These are phyloP conservation scores for Rhazya stricta DNA, from an alignment of 257 asterid genomes.

Conservation along the genomic window DNA sequence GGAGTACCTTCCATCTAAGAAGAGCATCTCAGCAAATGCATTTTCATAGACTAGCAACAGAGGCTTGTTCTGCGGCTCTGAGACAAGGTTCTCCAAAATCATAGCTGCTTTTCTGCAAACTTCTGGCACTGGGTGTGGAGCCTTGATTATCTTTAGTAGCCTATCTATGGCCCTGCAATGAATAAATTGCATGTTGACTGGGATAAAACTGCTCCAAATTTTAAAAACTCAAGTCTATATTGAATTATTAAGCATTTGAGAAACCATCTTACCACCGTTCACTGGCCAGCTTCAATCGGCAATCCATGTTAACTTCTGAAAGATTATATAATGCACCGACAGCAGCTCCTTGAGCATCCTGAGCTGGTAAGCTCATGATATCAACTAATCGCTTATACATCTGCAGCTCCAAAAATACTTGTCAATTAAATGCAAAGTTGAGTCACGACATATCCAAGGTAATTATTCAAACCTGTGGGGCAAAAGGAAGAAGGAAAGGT, in stretches of 20 bases:
- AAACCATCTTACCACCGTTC: conserved; percentile 68
- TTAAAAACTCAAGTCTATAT: background rate
- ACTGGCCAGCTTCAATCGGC: conserved; percentile 88
- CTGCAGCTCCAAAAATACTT: conserved; percentile 33
- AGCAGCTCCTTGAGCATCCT: conserved; percentile 95
- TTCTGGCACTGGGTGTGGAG: conserved; percentile 92
- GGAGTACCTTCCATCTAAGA: conserved; percentile 66
- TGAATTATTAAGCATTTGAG: background rate
- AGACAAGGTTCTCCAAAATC: conserved; percentile 78
- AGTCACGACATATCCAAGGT: background rate
- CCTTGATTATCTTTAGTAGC: conserved; percentile 69
- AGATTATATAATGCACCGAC: conserved; percentile 89
- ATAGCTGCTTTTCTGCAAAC: conserved; percentile 87
- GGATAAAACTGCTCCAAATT: background rate
- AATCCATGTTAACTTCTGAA: conserved; percentile 82
- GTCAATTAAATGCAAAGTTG: background rate
- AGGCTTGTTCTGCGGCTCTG: conserved; percentile 98
- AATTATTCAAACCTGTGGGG: conserved; percentile 58
- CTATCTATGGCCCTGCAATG: conserved; percentile 82
- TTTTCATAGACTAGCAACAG: conserved; percentile 66
- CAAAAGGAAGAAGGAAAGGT: conserved; percentile 74
- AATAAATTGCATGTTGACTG: conserved; percentile 2
- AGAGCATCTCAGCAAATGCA: conserved; percentile 89
- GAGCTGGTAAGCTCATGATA: conserved; percentile 78
- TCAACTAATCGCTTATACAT: conserved; percentile 76